Percentiles rank a stretch among this genome's conserved stretches.
These are phyloP conservation scores for Flagelloscypha sp. DNA, from an alignment of 768 basidiomycete genomes.

Conservation along the genomic window DNA sequence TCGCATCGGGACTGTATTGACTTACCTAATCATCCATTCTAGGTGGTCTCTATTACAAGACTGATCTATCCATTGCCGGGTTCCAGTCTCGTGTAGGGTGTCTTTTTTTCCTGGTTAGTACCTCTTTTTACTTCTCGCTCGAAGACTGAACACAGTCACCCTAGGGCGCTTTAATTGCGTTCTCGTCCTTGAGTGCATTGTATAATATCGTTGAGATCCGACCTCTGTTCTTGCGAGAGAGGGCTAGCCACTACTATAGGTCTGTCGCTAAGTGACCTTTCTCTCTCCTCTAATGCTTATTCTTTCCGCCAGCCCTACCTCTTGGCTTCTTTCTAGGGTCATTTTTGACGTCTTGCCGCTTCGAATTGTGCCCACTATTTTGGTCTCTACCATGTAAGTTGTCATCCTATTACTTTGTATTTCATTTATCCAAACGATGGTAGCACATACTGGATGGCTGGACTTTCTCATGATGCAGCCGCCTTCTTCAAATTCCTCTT, in stretches of 20 bases:
- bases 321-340: slow-evolving; percentile 86
- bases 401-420: background rate
- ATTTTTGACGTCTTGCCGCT: slow-evolving; percentile 87
- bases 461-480: slow-evolving; percentile 66
- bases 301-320: slow-evolving; percentile 51
- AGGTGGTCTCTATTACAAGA: slow-evolving; percentile 85
- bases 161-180: slow-evolving; percentile 84
- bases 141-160: background rate
- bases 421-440: slow-evolving; percentile 7
- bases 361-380: slow-evolving; percentile 80
- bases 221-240: slow-evolving; percentile 83
- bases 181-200: slow-evolving; percentile 83
- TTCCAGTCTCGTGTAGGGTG: slow-evolving; percentile 94
- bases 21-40: background rate
- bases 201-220: slow-evolving; percentile 82
- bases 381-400: slow-evolving; percentile 75
- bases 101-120: slow-evolving; percentile 78
- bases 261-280: slow-evolving; percentile 18
- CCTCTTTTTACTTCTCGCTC: background rate
- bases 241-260: slow-evolving; percentile 84
- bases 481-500: slow-evolving; percentile 94
- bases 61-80: slow-evolving; percentile 74
- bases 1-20: slow-evolving; percentile 4
- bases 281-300: slow-evolving; percentile 1
- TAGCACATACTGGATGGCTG: slow-evolving; percentile 95